Evolutionary conservation across 108 stramenopile species (phyloP), one percentile per base, ranked within the genome.

Genomic region (Aureococcus anophagefferens): DNA sequence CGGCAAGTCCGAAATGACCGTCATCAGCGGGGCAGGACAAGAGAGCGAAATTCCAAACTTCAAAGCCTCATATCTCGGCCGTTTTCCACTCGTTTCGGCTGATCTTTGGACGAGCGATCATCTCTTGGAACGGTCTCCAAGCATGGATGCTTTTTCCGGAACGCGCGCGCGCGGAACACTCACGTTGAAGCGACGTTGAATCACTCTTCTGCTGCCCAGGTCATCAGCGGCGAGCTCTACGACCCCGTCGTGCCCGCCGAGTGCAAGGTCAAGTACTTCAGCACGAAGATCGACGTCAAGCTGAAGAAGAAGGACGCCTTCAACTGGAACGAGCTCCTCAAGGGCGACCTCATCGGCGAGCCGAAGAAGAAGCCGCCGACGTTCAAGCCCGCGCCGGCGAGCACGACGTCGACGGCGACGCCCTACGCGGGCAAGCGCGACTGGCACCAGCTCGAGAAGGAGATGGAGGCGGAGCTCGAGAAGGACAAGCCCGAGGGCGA

Each of bases 401-500:
- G 70, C 17, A 70, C 44, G 15, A 35, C 73, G 15, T 69, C 67
- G 25, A 85, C 76, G 65, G 69, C 76, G 33, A 82, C 86, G 15
- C 87, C 93, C 7, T 96, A 94, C 69, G 85, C 92, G 63, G 87
- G 89, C 71, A 77, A 85, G 66, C 75, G 78, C 46, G 89, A 97
- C 67, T 97, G 96, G 96, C 87, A 89, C 65, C 83, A 83, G 18
- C 88, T 97, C 59, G 91, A 90, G 68, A 77, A 80, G 63, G 74
- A 84, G 62, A 70, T 97, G 36, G 72, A 72, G 17, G 79, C 83
- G 35, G 90, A 97, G 74, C 91, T 95, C 76, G 92, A 93, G 67
- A 75, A 82, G 15, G 98, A 96, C 68, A 99, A 96, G 76, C 94
- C 95, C 30, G 86, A 92, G 67, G 97, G 96, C 0, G 97, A 98